Evolutionary conservation across 2,329 filamentous ascomycete species (phyloP), one percentile per base, ranked within the genome.

Genomic region (Emmonsiellopsis sp.): DNA sequence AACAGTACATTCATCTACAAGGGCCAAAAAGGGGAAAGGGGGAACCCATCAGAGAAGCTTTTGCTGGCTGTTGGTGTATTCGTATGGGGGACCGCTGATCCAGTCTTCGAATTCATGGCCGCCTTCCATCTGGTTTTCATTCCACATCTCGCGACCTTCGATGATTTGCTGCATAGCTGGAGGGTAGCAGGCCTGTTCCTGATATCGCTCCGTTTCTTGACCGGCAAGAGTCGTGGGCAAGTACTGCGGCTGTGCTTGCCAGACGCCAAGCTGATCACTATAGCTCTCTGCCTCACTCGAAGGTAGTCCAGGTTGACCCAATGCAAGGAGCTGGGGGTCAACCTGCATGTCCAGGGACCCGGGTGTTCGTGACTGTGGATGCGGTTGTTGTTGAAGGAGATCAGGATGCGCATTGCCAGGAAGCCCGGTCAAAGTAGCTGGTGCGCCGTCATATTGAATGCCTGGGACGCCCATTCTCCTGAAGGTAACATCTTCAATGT

Each of bases 21-120:
- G 26, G 42, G 7, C 42, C 30, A 13, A 10, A 16, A 49, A 38
- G 16, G 16, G 20, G 30, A 11, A n/a, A 26, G 6, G 30, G 34
- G 38, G 34, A 49, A 49, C 11, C 9, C 26, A 38, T 49, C 16
- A 49, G n/a, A 49, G 32, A 49, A 38, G 46, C 34, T 38, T 49
- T 15, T 37, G 32, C 46, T 38, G 46, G 34, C 34, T 7, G 13
- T 40, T 49, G 34, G 34, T 32, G 46, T 38, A 49, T 32, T 42
- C 37, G 11, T 30, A 51, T 20, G 49, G 38, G 42, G 40, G 13
- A 42, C 38, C 49, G 52, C 67, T 61, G 58, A 77, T 65, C 73
- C 73, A 76, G 47, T 72, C 70, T 45, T 76, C 73, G 55, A 76
- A 75, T 46, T 77, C 72, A 15, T 71, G 69, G 41, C 67, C 68